These are phyloP conservation scores for Clathrospora elynae DNA, from an alignment of 2,329 filamentous ascomycete genomes.

Conservation along the genomic window DNA sequence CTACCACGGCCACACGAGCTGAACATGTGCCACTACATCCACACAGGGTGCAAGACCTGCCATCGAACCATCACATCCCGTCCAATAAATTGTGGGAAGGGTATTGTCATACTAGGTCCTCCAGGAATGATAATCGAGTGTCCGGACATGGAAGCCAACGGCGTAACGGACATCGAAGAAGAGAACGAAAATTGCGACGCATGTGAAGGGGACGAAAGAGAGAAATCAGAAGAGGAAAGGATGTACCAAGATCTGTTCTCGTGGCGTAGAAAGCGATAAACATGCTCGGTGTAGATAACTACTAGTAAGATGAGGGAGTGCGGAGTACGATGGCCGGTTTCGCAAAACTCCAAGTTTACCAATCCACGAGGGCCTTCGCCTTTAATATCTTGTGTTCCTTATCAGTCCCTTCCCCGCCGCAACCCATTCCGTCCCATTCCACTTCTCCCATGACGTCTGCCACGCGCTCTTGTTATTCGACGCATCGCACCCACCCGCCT, in stretches of 20 bases:
- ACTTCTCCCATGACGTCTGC: slow-evolving; percentile 17
- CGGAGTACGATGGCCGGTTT: no score
- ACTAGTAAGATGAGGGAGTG: no score
- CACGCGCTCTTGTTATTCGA: not conserved
- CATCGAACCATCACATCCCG: not conserved
- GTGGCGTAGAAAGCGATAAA: not conserved
- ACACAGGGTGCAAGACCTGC: not conserved
- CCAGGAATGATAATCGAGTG: not conserved
- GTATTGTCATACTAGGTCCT: not conserved
- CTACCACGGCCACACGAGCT: no score
- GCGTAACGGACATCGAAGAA: not conserved
- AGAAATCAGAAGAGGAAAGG: not conserved
- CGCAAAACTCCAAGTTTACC: no score
- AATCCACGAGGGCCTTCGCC: not conserved
- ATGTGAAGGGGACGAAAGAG: not conserved
- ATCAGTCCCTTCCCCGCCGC: not conserved
- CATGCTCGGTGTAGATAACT: no score
- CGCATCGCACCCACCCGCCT: not conserved
- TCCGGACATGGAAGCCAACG: not conserved
- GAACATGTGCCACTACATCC: slow-evolving; percentile 4
- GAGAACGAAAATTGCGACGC: not conserved
- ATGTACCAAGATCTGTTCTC: not conserved
- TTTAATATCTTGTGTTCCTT: slow-evolving; percentile 3
- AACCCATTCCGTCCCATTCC: slow-evolving; percentile 12
- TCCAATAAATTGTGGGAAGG: not conserved